Evolutionary conservation across 1,139 yeast species (phyloP).

Genomic region (Magnusiomyces paraingens): DNA sequence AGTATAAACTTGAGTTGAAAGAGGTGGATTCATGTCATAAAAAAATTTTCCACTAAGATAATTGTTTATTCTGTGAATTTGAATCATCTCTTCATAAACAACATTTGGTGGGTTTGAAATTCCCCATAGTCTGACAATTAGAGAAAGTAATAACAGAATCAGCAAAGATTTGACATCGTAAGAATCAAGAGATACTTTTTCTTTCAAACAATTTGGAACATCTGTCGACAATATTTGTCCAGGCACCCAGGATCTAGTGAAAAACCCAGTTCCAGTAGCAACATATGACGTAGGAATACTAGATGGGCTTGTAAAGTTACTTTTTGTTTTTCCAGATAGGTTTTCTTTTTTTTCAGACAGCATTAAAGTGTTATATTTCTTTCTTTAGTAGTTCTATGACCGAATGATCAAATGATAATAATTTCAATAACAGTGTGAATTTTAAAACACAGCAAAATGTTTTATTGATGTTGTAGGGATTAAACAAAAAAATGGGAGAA

Average conservation of each 20-base stretch:
- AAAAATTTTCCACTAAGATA: conserved; percentile 50
- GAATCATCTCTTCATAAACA: conserved; percentile 53
- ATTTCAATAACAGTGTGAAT: background rate
- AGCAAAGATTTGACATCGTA: conserved; percentile 13
- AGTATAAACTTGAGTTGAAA: conserved; percentile 45
- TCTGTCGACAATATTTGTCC: conserved; percentile 16
- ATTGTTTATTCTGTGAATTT: conserved; percentile 47
- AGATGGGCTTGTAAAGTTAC: background rate
- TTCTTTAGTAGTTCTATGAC: no score
- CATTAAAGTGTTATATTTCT: background rate
- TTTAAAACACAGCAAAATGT: background rate
- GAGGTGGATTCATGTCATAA: conserved; percentile 58
- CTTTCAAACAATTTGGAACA: conserved; percentile 11
- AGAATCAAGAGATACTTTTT: conserved; percentile 5
- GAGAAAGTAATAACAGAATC: conserved; percentile 11
- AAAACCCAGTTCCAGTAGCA: conserved; percentile 24
- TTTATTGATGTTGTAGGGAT: background rate
- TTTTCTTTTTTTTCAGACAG: background rate
- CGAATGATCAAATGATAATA: no score
- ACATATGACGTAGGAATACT: conserved; percentile 11
- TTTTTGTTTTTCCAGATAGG: no score
- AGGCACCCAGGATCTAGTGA: conserved; percentile 25
- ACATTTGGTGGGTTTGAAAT: conserved; percentile 30
- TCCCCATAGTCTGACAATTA: conserved; percentile 19
- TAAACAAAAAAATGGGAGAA: no score